A percentile compares a stretch with the other conserved stretches of the same genome.
phyloP scores from a whole-genome alignment of 805 yeast genomes.

The Komagataella pastoris region DNA sequence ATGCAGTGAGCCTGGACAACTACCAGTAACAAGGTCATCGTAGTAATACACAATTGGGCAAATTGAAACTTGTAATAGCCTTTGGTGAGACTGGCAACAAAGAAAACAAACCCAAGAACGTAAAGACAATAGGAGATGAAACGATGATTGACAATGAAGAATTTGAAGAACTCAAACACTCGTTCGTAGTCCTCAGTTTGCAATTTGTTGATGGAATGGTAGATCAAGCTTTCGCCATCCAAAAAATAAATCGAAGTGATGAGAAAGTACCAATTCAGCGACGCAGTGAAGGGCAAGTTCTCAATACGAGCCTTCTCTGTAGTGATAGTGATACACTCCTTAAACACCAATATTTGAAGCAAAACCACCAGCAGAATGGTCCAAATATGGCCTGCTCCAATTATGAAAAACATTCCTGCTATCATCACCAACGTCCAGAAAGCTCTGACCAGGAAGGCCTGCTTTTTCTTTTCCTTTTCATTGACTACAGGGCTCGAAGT shows the following conservation, averaged over 20 bases:
- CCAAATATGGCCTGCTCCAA: conserved; percentile 79
- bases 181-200: background rate
- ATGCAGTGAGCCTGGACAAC: conserved; percentile 92
- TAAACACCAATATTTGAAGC: conserved; percentile 75
- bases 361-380: conserved; percentile 58
- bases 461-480: conserved; percentile 56
- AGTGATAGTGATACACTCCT: conserved; percentile 79
- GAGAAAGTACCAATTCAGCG: conserved; percentile 88
- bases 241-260: conserved; percentile 79
- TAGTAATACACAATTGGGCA: conserved; percentile 86
- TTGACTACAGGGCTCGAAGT: conserved; percentile 8
- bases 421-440: conserved; percentile 94
- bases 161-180: background rate
- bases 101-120: conserved; percentile 77
- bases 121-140: conserved; percentile 76
- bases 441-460: conserved; percentile 76
- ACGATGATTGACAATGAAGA: conserved; percentile 48
- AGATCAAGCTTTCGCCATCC: conserved; percentile 76
- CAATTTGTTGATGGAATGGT: conserved; percentile 25
- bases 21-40: conserved; percentile 81
- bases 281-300: conserved; percentile 66
- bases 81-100: conserved; percentile 79
- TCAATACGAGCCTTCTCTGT: conserved; percentile 69
- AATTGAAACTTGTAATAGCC: conserved; percentile 88
- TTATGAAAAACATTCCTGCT: conserved; percentile 47